phyloP scores from a whole-genome alignment of 1,284 basidiomycete species.

The Moesziomyces antarcticus region DNA sequence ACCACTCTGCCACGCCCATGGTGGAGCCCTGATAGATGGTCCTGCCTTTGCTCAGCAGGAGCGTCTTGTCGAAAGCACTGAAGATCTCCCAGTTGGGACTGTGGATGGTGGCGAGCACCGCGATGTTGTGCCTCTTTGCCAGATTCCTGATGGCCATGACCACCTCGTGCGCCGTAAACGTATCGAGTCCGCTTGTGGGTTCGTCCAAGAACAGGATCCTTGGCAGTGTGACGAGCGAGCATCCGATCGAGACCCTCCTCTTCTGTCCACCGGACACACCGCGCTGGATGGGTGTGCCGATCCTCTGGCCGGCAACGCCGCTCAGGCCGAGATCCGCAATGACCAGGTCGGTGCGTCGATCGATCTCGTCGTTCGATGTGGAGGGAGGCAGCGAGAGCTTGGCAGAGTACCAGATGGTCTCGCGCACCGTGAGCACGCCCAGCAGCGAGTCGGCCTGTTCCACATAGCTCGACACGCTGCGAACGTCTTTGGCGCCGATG shows the following conservation, averaged over 20 bases:
- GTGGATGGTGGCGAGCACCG: slow-evolving; percentile 68
- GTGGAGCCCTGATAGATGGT: slow-evolving; percentile 56
- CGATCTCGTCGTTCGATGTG: slow-evolving; percentile 1
- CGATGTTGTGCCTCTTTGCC: slow-evolving; percentile 54
- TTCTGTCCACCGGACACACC: slow-evolving; percentile 70
- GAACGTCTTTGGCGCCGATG: slow-evolving; percentile 18
- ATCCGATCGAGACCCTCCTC: slow-evolving; percentile 67
- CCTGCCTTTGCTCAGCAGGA: slow-evolving; percentile 63
- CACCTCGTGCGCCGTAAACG: slow-evolving; percentile 62
- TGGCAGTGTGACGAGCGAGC: slow-evolving; percentile 67
- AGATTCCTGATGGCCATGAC: slow-evolving; percentile 58
- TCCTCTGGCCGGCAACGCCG: slow-evolving; percentile 57
- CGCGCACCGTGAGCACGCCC: slow-evolving; percentile 69
- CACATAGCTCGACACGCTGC: slow-evolving; percentile 63
- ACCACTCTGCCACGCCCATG: slow-evolving; percentile 43
- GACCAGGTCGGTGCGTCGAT: slow-evolving; percentile 41
- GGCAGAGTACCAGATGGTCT: slow-evolving; percentile 67
- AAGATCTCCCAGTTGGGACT: slow-evolving; percentile 67
- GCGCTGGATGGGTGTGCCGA: slow-evolving; percentile 69
- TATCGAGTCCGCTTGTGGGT: slow-evolving; percentile 67
- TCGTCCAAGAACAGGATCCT: slow-evolving; percentile 69
- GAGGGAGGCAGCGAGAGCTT: slow-evolving; percentile 52
- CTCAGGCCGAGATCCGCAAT: slow-evolving; percentile 63
- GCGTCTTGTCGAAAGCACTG: slow-evolving; percentile 56
- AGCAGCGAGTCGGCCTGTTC: slow-evolving; percentile 69